These are phyloP conservation scores for Sporobolomyces roseus DNA, from an alignment of 768 basidiomycete genomes.

Conservation along the genomic window DNA sequence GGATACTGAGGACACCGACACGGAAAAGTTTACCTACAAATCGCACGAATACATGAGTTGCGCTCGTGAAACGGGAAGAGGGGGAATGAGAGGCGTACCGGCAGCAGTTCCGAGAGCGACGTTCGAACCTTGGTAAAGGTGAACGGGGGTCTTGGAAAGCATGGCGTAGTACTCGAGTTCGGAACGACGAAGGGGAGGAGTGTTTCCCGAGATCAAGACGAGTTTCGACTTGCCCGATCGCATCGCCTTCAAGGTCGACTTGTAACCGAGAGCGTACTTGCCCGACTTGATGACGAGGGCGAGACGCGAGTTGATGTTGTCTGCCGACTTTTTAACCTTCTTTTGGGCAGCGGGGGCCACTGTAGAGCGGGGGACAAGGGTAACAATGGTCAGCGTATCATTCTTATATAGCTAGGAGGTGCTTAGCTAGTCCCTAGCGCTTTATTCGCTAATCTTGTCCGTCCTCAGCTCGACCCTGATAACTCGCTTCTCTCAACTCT, in stretches of 20 bases:
- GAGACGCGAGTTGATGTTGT: conserved; percentile 45
- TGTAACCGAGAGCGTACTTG: conserved; percentile 95
- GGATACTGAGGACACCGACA: conserved; percentile 97
- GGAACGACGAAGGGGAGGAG: conserved; percentile 96
- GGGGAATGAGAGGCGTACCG: conserved; percentile 56
- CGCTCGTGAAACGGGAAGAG: neutral
- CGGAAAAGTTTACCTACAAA: conserved; percentile 71
- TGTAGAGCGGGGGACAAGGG: neutral
- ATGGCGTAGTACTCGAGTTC: conserved; percentile 91
- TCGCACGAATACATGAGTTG: neutral
- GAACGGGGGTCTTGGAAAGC: conserved; percentile 95
- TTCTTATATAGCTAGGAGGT: too few relatives aligned
- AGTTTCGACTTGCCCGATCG: conserved; percentile 97
- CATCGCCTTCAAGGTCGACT: conserved; percentile 97
- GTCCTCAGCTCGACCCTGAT: too few relatives aligned
- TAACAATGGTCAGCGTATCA: neutral
- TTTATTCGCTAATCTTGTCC: too few relatives aligned
- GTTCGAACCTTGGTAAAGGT: conserved; percentile 96
- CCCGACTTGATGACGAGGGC: conserved; percentile 96
- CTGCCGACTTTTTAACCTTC: conserved; percentile 40
- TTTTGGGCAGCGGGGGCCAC: conserved; percentile 35
- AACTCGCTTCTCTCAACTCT: too few relatives aligned
- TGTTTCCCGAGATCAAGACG: conserved; percentile 96
- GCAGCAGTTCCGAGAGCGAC: conserved; percentile 98
- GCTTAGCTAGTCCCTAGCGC: too few relatives aligned